Percentiles rank a stretch among this genome's conserved stretches.
phyloP scores from a whole-genome alignment of 768 basidiomycete species.

The Xerocomus spinulosus region DNA sequence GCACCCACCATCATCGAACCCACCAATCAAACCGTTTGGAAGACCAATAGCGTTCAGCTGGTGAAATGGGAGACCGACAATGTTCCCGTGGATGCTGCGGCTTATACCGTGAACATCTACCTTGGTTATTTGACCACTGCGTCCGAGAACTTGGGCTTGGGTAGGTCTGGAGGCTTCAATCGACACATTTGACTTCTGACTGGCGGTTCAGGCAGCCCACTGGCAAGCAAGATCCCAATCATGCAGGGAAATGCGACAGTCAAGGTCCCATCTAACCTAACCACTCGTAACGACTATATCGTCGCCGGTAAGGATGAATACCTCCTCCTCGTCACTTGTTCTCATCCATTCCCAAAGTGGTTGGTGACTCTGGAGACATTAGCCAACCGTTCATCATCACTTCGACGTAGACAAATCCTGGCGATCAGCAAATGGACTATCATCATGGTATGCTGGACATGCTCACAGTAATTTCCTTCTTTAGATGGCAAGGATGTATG shows the following conservation, averaged over 20 bases:
- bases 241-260: constrained; percentile 44
- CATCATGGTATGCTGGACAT: not conserved
- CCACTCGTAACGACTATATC: constrained; percentile 46
- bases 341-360: constrained; percentile 36
- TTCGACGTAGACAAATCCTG: not conserved
- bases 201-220: constrained; percentile 43
- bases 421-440: not conserved
- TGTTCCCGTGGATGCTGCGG: constrained; percentile 35
- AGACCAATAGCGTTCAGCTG: constrained; percentile 29
- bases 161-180: constrained; percentile 31
- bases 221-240: constrained; percentile 54
- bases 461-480: constrained; percentile 5
- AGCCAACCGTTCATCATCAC: constrained; percentile 57
- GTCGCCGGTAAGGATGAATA: constrained; percentile 51
- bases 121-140: constrained; percentile 37
- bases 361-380: constrained; percentile 64
- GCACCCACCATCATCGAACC: constrained; percentile 43
- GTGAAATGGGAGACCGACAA: constrained; percentile 40
- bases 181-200: constrained; percentile 5
- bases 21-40: constrained; percentile 33
- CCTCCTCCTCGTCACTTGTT: not conserved
- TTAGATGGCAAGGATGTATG: constrained; percentile 2
- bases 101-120: constrained; percentile 39
- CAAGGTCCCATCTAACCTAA: constrained; percentile 46
- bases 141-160: constrained; percentile 47